Percentiles rank a stretch among this genome's conserved stretches.
These are phyloP conservation scores for Calonectria hongkongensis DNA, from an alignment of 2,329 filamentous ascomycete genomes.

Conservation along the genomic window DNA sequence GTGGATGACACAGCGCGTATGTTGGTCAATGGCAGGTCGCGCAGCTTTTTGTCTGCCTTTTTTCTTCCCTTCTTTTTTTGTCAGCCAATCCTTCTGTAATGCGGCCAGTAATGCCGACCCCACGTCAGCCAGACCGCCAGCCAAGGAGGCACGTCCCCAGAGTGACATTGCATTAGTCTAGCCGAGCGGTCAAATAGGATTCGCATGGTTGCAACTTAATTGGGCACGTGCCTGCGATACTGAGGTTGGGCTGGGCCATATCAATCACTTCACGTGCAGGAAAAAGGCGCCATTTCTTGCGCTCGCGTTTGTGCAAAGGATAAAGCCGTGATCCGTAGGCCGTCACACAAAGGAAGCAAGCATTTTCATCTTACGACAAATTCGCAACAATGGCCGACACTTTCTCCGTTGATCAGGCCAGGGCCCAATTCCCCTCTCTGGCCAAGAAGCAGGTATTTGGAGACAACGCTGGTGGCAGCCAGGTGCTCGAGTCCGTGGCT, in stretches of 20 bases:
- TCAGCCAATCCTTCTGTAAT: slow-evolving; percentile 15
- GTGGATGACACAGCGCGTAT: neutral
- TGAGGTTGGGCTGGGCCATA: slow-evolving; percentile 4
- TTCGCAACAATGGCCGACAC: slow-evolving; percentile 8
- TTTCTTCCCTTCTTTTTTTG: neutral
- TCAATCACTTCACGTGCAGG: slow-evolving; percentile 15
- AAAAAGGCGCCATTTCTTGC: slow-evolving; percentile 13
- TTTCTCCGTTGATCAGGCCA: slow-evolving; percentile 23
- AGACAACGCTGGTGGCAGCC: slow-evolving; percentile 87
- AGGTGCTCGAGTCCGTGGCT: slow-evolving; percentile 77
- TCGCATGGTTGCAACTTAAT: neutral
- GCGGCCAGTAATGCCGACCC: neutral
- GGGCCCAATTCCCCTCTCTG: slow-evolving; percentile 81
- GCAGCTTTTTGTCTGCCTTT: neutral
- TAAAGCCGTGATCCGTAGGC: slow-evolving; percentile 10
- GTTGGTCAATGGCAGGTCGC: neutral
- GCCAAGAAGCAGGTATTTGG: slow-evolving; percentile 81
- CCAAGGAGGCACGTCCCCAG: neutral
- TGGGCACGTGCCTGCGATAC: neutral
- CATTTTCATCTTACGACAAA: slow-evolving; percentile 8
- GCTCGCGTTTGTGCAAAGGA: slow-evolving; percentile 10
- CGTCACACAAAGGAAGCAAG: neutral
- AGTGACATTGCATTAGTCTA: slow-evolving; percentile 28
- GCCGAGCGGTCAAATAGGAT: slow-evolving; percentile 16
- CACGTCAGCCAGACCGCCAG: slow-evolving; percentile 22